Base-by-base conservation (phyloP, 306 rosid species). In the Carpinus viminea region DNA sequence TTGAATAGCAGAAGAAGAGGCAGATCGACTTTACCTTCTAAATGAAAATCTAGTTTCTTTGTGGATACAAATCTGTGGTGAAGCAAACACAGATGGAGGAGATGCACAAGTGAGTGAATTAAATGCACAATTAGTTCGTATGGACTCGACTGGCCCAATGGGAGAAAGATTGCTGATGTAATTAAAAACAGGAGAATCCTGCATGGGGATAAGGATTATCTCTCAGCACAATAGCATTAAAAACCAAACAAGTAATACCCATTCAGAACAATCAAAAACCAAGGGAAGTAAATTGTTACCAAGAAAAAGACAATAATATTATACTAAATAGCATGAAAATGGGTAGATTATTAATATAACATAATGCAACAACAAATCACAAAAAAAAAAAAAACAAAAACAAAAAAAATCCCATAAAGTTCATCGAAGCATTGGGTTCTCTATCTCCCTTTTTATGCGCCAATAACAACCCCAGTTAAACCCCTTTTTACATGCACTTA, bases 121-220 rank as follows among this genome's bases (percentile, higher is more conserved):
- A 50, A 75, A 73, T n/a, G 84, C 26, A 20, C 75, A 79, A 70
- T 55, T 53, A 55, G 15, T 75, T 26, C 18, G 84, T 24, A 65
- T 60, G 28, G 72, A 74, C 46, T 80, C 69, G 72, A 80, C 75
- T 36, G 73, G 70, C 31, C 59, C 80, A 1, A 80, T 80, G 2
- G 84, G 84, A 74, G 84, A 80, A 68, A 80, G 84, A 70, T 75
- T 80, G 80, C 80, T 80, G 18, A 80, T 80, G 64, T 54, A 80
- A 70, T 80, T 80, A 59, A 80, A 80, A 2, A 80, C 84, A 47
- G 84, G 84, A 46, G 84, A 80, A 31, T 80, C 84, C 80, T 80
- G 65, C 68, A 56, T 6, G 11, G 45, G 28, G 48, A 47, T n/a
- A 76, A 76, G 4, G 56, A 64, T 10, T 59, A 59, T 59, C 12